Evolutionary conservation across 2,329 filamentous ascomycete species (phyloP).

Genomic region (Sordariomycetes sp.): DNA sequence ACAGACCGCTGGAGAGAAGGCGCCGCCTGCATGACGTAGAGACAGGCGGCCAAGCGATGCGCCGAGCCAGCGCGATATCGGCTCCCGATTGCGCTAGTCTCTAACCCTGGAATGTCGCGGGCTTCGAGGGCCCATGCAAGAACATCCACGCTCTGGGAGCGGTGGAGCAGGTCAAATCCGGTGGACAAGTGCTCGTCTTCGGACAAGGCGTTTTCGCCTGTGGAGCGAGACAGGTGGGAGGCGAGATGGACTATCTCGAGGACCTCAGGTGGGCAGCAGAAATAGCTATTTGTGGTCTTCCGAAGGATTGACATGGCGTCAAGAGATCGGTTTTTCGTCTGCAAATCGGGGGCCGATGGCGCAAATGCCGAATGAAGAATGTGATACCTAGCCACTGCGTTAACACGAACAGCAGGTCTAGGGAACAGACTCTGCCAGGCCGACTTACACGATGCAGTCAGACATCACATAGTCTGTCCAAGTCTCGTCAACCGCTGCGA

Average conservation of each 20-base stretch:
- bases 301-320: constrained; percentile 25
- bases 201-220: constrained; percentile 15
- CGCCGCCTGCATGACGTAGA: constrained; percentile 33
- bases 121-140: constrained; percentile 26
- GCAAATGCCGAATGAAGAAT: neutral
- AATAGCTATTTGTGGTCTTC: constrained; percentile 31
- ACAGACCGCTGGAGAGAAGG: constrained; percentile 12
- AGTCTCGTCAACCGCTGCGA: constrained; percentile 19
- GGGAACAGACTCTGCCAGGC: neutral
- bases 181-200: constrained; percentile 16
- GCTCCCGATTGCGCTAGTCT: constrained; percentile 19
- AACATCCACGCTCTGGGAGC: constrained; percentile 28
- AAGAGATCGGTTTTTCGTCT: constrained; percentile 21
- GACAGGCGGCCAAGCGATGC: constrained; percentile 30
- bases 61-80: constrained; percentile 29
- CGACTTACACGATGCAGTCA: constrained; percentile 32
- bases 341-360: neutral
- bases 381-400: neutral
- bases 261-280: constrained; percentile 33
- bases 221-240: constrained; percentile 24
- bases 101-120: constrained; percentile 9
- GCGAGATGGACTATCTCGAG: constrained; percentile 31
- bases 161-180: constrained; percentile 21
- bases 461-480: constrained; percentile 34
- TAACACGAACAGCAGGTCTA: too few species aligned